phyloP scores from a whole-genome alignment of 1,139 yeast species.

The Debaryomyces coudertii region DNA sequence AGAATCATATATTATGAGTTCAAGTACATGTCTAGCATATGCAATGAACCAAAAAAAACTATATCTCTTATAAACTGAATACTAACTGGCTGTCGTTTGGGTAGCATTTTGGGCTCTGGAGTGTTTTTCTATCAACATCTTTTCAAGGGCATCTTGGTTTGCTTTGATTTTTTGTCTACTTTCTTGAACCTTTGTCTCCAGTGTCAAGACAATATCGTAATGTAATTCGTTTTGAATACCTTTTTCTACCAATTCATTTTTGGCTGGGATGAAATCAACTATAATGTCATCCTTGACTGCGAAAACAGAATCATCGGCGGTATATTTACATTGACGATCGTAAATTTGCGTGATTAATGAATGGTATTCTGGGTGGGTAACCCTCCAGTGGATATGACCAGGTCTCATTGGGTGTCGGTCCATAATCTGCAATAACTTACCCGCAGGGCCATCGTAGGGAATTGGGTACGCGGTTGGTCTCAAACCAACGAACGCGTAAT shows the following conservation, averaged over 20 bases:
- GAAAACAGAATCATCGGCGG: slow-evolving; percentile 31
- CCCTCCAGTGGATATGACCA: slow-evolving; percentile 25
- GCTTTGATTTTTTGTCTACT: slow-evolving; percentile 8
- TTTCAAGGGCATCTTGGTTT: slow-evolving; percentile 11
- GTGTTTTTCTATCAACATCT: slow-evolving; percentile 2
- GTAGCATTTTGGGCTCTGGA: neutral
- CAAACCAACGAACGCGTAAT: slow-evolving; percentile 18
- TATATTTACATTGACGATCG: slow-evolving; percentile 28
- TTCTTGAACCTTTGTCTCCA: slow-evolving; percentile 20
- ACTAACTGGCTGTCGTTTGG: neutral
- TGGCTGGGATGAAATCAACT: slow-evolving; percentile 23
- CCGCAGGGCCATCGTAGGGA: slow-evolving; percentile 22
- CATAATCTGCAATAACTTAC: slow-evolving; percentile 20
- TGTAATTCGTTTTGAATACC: slow-evolving; percentile 21
- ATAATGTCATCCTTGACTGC: slow-evolving; percentile 35
- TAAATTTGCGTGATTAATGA: slow-evolving; percentile 20
- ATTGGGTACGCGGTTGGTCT: slow-evolving; percentile 22
- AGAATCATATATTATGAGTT: too few relatives aligned
- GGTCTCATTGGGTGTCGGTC: slow-evolving; percentile 23
- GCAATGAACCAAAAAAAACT: too few relatives aligned
- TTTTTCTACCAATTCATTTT: slow-evolving; percentile 11
- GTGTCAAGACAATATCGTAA: slow-evolving; percentile 21
- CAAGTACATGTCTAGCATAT: too few relatives aligned
- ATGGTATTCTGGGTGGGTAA: slow-evolving; percentile 28
- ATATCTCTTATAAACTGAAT: neutral